These are phyloP conservation scores for Strombidium stylifer DNA, from an alignment of 73 alveolate species.

Conservation along the genomic window DNA sequence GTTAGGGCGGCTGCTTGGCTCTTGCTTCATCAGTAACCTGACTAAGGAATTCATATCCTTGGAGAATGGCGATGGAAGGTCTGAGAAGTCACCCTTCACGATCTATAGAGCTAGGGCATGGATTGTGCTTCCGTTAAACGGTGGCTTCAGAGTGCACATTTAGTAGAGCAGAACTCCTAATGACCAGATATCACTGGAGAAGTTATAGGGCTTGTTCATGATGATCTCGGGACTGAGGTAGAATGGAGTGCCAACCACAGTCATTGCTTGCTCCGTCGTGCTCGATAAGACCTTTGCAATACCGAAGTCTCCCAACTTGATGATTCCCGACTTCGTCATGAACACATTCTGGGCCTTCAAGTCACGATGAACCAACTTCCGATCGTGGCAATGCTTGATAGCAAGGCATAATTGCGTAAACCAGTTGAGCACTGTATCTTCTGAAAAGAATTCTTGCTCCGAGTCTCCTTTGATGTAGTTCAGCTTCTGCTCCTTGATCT, in stretches of 20 bases:
- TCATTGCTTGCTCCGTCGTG: slow-evolving; percentile 85
- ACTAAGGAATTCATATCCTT: slow-evolving; percentile 71
- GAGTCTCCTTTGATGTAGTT: slow-evolving; percentile 80
- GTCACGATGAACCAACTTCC: slow-evolving; percentile 89
- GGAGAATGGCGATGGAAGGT: slow-evolving; percentile 67
- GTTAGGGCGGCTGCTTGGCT: slow-evolving; percentile 85
- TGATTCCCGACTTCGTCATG: slow-evolving; percentile 71
- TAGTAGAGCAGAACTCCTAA: slow-evolving; percentile 86
- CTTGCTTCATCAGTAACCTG: slow-evolving; percentile 52
- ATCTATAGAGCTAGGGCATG: slow-evolving; percentile 78
- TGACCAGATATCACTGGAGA: slow-evolving; percentile 90
- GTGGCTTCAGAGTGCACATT: slow-evolving; percentile 91
- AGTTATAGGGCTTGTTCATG: slow-evolving; percentile 79
- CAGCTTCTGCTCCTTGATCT: too few relatives aligned
- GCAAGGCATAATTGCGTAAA: slow-evolving; percentile 95
- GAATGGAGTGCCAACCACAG: slow-evolving; percentile 94
- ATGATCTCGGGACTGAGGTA: slow-evolving; percentile 95
- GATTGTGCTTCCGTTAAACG: slow-evolving; percentile 83
- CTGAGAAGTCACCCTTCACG: slow-evolving; percentile 67
- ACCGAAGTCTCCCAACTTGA: slow-evolving; percentile 95
- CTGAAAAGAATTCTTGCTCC: slow-evolving; percentile 66
- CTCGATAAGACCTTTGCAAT: slow-evolving; percentile 81
- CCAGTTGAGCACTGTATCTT: slow-evolving; percentile 83
- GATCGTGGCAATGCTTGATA: slow-evolving; percentile 93
- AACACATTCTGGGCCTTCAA: slow-evolving; percentile 86